Conservation (phyloP, 768 basidiomycete genomes). For the Tulasnella sp. region DNA sequence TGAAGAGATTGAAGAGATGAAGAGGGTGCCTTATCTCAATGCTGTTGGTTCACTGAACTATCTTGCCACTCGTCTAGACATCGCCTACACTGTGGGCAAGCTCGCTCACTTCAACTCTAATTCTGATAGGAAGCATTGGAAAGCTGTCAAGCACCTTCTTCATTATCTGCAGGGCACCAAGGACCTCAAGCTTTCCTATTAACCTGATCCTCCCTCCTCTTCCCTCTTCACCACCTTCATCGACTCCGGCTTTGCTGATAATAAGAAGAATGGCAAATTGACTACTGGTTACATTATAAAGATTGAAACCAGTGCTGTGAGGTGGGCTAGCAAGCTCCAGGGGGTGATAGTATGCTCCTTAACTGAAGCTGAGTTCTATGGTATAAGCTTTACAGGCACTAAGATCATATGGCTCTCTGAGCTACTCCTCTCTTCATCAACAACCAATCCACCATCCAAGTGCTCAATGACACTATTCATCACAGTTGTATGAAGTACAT, state of each 20-base stretch:
- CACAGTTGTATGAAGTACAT: neutral
- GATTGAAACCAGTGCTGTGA: neutral
- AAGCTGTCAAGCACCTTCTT: constrained; percentile 17
- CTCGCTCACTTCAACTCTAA: constrained; percentile 18
- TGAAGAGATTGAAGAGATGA: constrained; percentile 9
- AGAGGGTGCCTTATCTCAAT: neutral
- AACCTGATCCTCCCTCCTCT: neutral
- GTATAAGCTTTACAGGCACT: constrained; percentile 17
- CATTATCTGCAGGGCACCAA: constrained; percentile 22
- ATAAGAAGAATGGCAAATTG: neutral
- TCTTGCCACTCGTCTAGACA: constrained; percentile 16
- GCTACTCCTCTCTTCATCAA: constrained; percentile 17
- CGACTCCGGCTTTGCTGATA: neutral
- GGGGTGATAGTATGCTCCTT: constrained; percentile 27
- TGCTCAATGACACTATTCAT: neutral
- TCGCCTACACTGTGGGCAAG: constrained; percentile 18
- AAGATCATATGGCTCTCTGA: constrained; percentile 22
- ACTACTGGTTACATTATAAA: neutral
- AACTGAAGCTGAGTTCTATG: constrained; percentile 20
- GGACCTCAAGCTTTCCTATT: constrained; percentile 14
- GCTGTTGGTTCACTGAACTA: constrained; percentile 17
- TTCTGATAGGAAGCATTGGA: constrained; percentile 15
- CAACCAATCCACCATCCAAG: neutral
- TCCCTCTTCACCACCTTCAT: neutral
- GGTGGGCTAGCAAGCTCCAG: constrained; percentile 22